phyloP scores from a whole-genome alignment of 2,329 filamentous ascomycete genomes.

The Aspergillus sp. region DNA sequence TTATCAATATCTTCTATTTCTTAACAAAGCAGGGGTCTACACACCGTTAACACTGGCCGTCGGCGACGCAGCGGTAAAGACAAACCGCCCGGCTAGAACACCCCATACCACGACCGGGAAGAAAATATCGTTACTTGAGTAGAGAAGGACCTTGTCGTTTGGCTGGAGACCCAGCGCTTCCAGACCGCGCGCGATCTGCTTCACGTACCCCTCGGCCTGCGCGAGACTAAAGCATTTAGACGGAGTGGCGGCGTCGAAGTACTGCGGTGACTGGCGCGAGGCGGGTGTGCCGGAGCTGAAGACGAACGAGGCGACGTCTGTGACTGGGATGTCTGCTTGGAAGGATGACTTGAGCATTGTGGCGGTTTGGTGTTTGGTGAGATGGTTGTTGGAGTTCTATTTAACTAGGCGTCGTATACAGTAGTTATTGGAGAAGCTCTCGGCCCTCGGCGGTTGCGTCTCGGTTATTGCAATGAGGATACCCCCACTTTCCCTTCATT shows the following conservation, averaged over 20 bases:
- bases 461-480: no score
- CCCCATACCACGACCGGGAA: conserved; percentile 10
- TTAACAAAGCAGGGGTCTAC: not conserved
- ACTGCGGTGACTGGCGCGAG: conserved; percentile 5
- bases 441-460: no score
- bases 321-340: conserved; percentile 3
- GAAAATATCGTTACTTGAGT: conserved; percentile 1
- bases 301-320: conserved; percentile 12
- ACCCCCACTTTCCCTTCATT: no score
- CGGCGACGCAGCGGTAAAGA: conserved; percentile 6
- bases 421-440: no score
- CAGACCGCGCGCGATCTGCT: conserved; percentile 3
- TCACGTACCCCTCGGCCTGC: conserved; percentile 8
- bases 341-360: not conserved
- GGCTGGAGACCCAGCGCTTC: conserved; percentile 4
- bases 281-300: not conserved
- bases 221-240: conserved; percentile 5
- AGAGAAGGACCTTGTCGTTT: conserved; percentile 10
- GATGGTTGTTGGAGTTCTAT: no score
- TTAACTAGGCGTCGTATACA: no score
- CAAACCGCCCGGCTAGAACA: conserved; percentile 5
- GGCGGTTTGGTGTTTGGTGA: no score
- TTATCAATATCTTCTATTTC: not conserved
- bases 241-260: conserved; percentile 7
- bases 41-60: not conserved